Percentiles rank a stretch among this genome's conserved stretches.
phyloP scores from a whole-genome alignment of 176 grass and related monocot species.

The Lolium perenne region DNA sequence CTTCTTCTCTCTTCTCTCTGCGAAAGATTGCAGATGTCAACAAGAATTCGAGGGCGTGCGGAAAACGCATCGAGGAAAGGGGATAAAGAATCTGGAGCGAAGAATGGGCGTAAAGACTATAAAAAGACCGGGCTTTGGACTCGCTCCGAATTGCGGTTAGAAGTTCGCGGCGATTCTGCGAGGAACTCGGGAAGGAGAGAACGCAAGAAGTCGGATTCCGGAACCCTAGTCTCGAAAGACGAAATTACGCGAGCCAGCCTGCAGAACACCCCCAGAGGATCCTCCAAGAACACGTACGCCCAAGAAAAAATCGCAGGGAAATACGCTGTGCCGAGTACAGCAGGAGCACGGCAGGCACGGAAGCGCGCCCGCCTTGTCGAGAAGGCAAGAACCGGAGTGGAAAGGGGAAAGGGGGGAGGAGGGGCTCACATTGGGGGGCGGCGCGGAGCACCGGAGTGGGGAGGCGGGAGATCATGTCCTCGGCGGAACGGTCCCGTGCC shows the following conservation, averaged over 20 bases:
- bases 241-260: neutral
- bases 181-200: neutral
- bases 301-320: neutral
- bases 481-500: neutral
- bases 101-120: conserved; percentile 27
- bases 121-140: conserved; percentile 29
- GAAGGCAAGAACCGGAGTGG: neutral
- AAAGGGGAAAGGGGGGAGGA: neutral
- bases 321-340: neutral
- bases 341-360: neutral
- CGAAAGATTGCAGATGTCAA: neutral
- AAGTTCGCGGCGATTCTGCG: conserved; percentile 6
- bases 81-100: conserved; percentile 17
- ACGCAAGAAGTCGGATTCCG: neutral
- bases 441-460: conserved; percentile 9
- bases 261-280: neutral
- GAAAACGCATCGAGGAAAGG: conserved; percentile 18
- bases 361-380: neutral
- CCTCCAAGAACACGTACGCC: conserved; percentile 11
- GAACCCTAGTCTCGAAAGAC: conserved; percentile 4
- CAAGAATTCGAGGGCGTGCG: neutral
- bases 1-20: conserved; percentile 37
- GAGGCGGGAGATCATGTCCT: conserved; percentile 21
- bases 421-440: conserved; percentile 33
- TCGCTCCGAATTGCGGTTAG: conserved; percentile 16